Base-by-base conservation (phyloP, 164 flowering plant species). In the Litsea cubeba region DNA sequence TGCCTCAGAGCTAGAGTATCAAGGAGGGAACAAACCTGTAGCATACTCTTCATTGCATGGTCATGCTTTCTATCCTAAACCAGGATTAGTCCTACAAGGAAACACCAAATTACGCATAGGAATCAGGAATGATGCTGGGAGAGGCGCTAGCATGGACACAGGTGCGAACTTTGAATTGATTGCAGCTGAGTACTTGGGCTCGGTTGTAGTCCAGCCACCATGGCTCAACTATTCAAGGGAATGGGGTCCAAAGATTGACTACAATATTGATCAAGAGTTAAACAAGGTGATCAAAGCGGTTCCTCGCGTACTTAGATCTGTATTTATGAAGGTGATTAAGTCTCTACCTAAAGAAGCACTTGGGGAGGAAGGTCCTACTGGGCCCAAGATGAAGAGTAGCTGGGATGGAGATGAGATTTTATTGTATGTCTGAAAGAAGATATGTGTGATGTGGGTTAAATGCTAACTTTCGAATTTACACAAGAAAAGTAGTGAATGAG, bases 21-120 rank as follows among this genome's bases (percentile, higher is more conserved):
- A 72, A 76, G 72, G 75, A 5, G 84, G 85, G 18, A 86, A 86
- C 78, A 84, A 81, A 72, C 76, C 77, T 2, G 84, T 77, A 46
- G 70, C 50, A 0, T 88, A 86, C 49, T 49, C 89, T 20, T 84
- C 89, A n/a, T 76, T 81, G 62, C 81, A 83, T 62, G 88, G 91
- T 3, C 91, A 88, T 58, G 88, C 88, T 2, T 70, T 70, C 50
- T 84, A 81, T 67, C 72, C 84, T 0, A 82, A 79, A 65, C 60
- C 83, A 8, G 90, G 88, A 58, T 62, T 82, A 1, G 83, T 83
- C 25, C 69, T 87, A 54, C 84, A 79, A 58, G 88, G 88, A 65
- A 71, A 62, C 6, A 75, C 64, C 18, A 72, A 65, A 24, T 20
- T 72, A 62, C 74, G 68, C 0, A 72, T 87, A 4, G 88, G 90